Evolutionary conservation across 257 asterid species (phyloP).

Genomic region (Solanum arcanum): DNA sequence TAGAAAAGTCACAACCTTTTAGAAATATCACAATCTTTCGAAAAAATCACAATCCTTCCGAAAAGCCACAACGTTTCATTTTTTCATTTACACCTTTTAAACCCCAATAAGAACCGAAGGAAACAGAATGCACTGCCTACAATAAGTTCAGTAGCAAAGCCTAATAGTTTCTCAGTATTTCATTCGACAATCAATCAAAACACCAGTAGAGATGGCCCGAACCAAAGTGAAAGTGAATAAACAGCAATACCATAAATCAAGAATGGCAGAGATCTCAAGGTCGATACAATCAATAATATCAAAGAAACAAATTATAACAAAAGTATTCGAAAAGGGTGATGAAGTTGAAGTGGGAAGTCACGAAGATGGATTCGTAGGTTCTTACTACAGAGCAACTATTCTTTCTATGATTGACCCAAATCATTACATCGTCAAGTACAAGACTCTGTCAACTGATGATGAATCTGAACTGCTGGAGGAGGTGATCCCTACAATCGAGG

Average conservation of each 20-base stretch:
- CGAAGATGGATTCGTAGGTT: constrained; percentile 7
- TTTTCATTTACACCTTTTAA: too few species aligned
- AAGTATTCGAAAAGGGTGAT: neutral
- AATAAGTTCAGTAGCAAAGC: too few species aligned
- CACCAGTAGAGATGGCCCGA: neutral
- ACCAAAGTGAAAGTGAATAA: neutral
- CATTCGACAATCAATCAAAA: neutral
- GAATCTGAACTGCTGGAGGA: neutral
- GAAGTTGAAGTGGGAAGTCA: constrained; percentile 3
- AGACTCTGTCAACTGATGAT: neutral
- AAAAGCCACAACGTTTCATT: neutral
- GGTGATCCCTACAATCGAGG: neutral
- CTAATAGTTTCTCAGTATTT: neutral
- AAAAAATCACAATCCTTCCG: neutral
- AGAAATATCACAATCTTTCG: too few species aligned
- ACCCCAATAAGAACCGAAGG: neutral
- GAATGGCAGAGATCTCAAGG: neutral
- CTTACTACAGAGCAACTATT: constrained; percentile 4
- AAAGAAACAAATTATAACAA: neutral
- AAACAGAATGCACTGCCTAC: too few species aligned
- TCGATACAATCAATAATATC: neutral
- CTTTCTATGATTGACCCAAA: neutral
- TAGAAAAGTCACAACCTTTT: too few species aligned
- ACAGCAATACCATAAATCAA: neutral
- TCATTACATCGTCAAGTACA: neutral